phyloP scores from a whole-genome alignment of 2,329 filamentous ascomycete species.

The Ceratocystis lukuohia region DNA sequence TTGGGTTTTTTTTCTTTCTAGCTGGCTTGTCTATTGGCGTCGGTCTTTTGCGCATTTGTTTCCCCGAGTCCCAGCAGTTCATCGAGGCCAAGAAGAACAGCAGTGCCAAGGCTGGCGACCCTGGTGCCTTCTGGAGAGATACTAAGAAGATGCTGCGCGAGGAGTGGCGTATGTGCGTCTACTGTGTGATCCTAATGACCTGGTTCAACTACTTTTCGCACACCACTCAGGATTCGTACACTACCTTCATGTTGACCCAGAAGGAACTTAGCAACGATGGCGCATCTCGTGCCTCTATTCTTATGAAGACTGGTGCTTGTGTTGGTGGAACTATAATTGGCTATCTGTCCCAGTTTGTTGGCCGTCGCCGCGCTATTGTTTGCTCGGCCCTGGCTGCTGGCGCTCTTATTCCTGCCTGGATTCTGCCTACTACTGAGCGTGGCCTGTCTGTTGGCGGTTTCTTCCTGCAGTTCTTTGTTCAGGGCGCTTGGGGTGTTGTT shows the following conservation, averaged over 20 bases:
- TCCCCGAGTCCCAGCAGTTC: slow-evolving; percentile 66
- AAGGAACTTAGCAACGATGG: slow-evolving; percentile 53
- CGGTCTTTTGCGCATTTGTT: slow-evolving; percentile 52
- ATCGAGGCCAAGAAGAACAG: slow-evolving; percentile 46
- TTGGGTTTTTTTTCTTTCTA: slow-evolving; percentile 18
- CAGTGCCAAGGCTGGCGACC: slow-evolving; percentile 26
- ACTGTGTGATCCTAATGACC: slow-evolving; percentile 67
- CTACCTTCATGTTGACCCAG: slow-evolving; percentile 62
- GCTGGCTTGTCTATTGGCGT: slow-evolving; percentile 54
- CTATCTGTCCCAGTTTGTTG: slow-evolving; percentile 61
- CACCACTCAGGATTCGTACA: slow-evolving; percentile 69
- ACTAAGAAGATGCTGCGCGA: slow-evolving; percentile 51
- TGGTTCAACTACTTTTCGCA: slow-evolving; percentile 67
- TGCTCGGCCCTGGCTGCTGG: slow-evolving; percentile 45
- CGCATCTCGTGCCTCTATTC: slow-evolving; percentile 60
- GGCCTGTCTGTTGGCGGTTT: slow-evolving; percentile 51
- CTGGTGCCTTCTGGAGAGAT: slow-evolving; percentile 50
- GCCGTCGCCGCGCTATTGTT: slow-evolving; percentile 57
- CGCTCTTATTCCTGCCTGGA: slow-evolving; percentile 55
- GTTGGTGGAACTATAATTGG: slow-evolving; percentile 61
- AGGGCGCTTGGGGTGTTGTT: slow-evolving; percentile 65
- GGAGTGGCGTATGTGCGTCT: slow-evolving; percentile 67
- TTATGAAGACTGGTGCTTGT: slow-evolving; percentile 68
- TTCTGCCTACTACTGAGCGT: slow-evolving; percentile 46
- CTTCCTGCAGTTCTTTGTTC: slow-evolving; percentile 68